These are phyloP conservation scores for Thermomucor indicae-seudaticae DNA, from an alignment of 371 early-diverging fungal genomes.

Conservation along the genomic window DNA sequence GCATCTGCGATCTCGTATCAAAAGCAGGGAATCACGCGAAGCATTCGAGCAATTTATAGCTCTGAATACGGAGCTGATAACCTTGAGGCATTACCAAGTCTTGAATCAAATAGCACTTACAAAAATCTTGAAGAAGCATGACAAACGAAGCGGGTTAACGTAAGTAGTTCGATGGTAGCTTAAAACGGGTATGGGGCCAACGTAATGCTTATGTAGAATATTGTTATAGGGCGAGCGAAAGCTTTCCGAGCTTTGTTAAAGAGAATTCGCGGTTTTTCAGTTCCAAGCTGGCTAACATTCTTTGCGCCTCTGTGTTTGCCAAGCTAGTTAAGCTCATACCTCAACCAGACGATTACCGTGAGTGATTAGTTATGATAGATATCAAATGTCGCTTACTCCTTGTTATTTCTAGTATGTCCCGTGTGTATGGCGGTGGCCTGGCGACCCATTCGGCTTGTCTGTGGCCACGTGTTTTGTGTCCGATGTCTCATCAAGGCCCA, in stretches of 20 bases:
- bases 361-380: too few species aligned
- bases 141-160: conserved; percentile 72
- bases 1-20: conserved; percentile 30
- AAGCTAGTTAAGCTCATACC: conserved; percentile 63
- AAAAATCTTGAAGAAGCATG: conserved; percentile 84
- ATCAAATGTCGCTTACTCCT: too few species aligned
- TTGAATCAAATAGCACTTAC: conserved; percentile 76
- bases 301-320: conserved; percentile 32
- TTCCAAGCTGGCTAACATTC: conserved; percentile 27
- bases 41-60: conserved; percentile 57
- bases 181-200: background rate
- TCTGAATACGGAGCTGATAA: conserved; percentile 64
- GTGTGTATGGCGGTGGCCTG: conserved; percentile 55
- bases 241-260: conserved; percentile 26
- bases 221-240: conserved; percentile 21
- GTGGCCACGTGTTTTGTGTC: conserved; percentile 72
- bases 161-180: conserved; percentile 14
- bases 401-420: conserved; percentile 25
- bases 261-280: conserved; percentile 24
- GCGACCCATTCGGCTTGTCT: conserved; percentile 70
- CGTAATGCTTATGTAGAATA: background rate
- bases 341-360: conserved; percentile 74
- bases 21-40: conserved; percentile 37
- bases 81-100: conserved; percentile 65
- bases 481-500: conserved; percentile 74